Base-by-base conservation (phyloP, 129 eudicot genomes). In the Cynara cardunculus region DNA sequence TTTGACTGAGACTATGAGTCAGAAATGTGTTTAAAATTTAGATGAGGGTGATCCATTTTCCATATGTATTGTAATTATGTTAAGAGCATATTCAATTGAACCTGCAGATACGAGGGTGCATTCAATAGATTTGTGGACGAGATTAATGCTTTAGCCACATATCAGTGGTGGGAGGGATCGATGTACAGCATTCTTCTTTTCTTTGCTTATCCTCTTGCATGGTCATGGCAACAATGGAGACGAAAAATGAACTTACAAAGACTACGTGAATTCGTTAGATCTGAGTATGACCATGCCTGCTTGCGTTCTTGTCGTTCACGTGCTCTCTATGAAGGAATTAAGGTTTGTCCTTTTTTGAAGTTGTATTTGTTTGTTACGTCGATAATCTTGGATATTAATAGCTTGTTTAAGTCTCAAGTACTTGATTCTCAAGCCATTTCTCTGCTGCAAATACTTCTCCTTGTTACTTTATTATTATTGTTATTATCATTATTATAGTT, bases 111-210 rank as follows among this genome's bases (percentile, higher is more conserved):
- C 77, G 97, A 94, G 84, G 97, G 92, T 79, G 96, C 97, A 62
- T 94, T 94, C 78, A 92, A 94, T 76, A 82, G 88, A 75, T 92
- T 94, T 81, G 97, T 90, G 84, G 97, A 94, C 72, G 99, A 94
- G 80, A 88, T 92, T 72, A 94, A 94, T 72, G 87, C 85, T 30
- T 87, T 94, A 74, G 92, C 97, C 11, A 84, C 90, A 10, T 94
- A 94, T 82, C 96, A 90, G 68, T 94, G 99, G 99, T 94, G 97
- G 99, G 99, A 94, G 83, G 99, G 99, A 44, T 87, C 99, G 35
- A 72, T 89, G 16, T 88, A 92, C 80, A 89, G 85, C 78, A 89
- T 94, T 69, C 90, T 94, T 41, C 85, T 92, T 82, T 80, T 94
- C 70, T 87, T 92, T 77, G 96, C 94, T 80, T 92, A 92, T 88